phyloP scores from a whole-genome alignment of 1,284 basidiomycete species.

The Tausonia pullulans region DNA sequence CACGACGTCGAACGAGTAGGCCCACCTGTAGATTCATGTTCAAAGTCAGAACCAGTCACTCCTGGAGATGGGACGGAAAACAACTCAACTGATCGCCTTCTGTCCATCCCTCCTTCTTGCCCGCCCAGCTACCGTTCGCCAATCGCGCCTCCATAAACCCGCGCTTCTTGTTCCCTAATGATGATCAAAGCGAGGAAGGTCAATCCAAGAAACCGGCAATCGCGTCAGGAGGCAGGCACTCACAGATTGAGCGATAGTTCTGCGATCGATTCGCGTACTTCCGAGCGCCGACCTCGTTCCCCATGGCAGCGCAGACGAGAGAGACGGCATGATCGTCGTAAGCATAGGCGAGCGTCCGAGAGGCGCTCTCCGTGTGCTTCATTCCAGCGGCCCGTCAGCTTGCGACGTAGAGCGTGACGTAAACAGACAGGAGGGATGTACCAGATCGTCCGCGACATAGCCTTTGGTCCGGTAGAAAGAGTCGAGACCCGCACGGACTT shows the following conservation, averaged over 20 bases:
- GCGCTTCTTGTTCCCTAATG: slow-evolving; percentile 44
- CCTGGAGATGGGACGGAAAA: no score
- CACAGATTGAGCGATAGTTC: slow-evolving; percentile 48
- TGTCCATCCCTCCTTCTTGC: slow-evolving; percentile 59
- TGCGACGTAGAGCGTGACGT: not conserved
- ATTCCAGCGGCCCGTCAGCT: not conserved
- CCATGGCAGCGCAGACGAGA: slow-evolving; percentile 47
- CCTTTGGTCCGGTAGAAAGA: slow-evolving; percentile 51
- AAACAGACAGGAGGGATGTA: not conserved
- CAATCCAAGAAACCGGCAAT: no score
- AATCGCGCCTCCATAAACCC: slow-evolving; percentile 73
- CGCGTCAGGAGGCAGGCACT: no score
- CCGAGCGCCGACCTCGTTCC: slow-evolving; percentile 42
- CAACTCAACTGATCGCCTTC: slow-evolving; percentile 53
- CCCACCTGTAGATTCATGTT: slow-evolving; percentile 39
- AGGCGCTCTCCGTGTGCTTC: slow-evolving; percentile 64
- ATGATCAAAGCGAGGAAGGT: no score
- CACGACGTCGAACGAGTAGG: slow-evolving; percentile 64
- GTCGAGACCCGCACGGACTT: slow-evolving; percentile 65
- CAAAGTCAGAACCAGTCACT: no score
- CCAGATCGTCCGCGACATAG: slow-evolving; percentile 59
- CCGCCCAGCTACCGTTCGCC: slow-evolving; percentile 57
- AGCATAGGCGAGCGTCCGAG: slow-evolving; percentile 64
- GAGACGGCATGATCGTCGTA: slow-evolving; percentile 64
- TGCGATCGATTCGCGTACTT: slow-evolving; percentile 49